These are phyloP conservation scores for Breynia disticha DNA, from an alignment of 441 rosid genomes.

Conservation along the genomic window DNA sequence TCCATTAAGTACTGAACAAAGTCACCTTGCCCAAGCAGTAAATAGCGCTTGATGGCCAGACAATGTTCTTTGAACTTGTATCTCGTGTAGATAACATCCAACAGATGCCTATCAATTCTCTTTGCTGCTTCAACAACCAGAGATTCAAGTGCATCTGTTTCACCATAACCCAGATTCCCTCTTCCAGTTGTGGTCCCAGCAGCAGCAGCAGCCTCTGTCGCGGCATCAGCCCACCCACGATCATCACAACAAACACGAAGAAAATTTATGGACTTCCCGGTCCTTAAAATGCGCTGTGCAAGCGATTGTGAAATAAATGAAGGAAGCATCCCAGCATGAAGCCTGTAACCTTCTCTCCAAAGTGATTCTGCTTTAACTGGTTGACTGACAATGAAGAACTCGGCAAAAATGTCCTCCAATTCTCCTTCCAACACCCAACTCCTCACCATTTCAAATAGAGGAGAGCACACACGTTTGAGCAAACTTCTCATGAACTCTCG, in stretches of 20 bases:
- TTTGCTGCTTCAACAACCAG: constrained; percentile 86
- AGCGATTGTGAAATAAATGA: constrained; percentile 76
- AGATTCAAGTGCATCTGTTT: constrained; percentile 83
- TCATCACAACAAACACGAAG: constrained; percentile 93
- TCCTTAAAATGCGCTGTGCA: constrained; percentile 82
- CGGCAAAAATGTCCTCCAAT: constrained; percentile 78
- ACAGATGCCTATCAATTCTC: constrained; percentile 82
- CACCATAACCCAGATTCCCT: constrained; percentile 92
- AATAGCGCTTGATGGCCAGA: constrained; percentile 89
- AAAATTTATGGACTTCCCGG: constrained; percentile 90
- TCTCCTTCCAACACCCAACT: constrained; percentile 98
- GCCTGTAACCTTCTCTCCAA: constrained; percentile 94
- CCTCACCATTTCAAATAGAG: constrained; percentile 93
- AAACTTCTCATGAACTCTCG: constrained; percentile 72
- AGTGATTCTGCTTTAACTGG: constrained; percentile 85
- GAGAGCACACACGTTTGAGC: constrained; percentile 77
- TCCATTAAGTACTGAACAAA: constrained; percentile 97
- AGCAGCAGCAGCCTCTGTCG: constrained; percentile 79
- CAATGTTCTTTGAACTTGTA: constrained; percentile 90
- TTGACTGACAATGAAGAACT: constrained; percentile 78
- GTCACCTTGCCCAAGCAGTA: constrained; percentile 94
- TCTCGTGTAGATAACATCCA: constrained; percentile 72
- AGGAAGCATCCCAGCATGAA: constrained; percentile 83
- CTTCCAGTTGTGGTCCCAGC: constrained; percentile 82
- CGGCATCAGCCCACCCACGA: constrained; percentile 87